phyloP scores from a whole-genome alignment of 2,329 filamentous ascomycete species.

The Massarina eburnea region DNA sequence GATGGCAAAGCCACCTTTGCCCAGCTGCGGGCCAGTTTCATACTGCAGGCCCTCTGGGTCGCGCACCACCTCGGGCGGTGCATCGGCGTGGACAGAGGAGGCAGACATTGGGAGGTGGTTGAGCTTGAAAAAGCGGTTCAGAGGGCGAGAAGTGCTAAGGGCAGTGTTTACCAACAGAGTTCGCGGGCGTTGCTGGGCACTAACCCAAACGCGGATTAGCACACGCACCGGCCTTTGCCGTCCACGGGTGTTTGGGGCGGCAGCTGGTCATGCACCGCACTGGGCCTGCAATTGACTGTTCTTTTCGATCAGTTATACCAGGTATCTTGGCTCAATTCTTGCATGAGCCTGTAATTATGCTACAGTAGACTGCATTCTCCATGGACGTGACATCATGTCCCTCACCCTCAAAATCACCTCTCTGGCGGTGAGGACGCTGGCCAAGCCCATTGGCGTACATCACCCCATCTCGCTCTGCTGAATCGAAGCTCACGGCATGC shows the following conservation, averaged over 20 bases:
- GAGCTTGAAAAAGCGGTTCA: slow-evolving; percentile 27
- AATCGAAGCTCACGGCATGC: not conserved
- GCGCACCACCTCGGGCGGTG: slow-evolving; percentile 59
- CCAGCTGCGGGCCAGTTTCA: slow-evolving; percentile 71
- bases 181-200: slow-evolving; percentile 9
- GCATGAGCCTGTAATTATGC: no score
- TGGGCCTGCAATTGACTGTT: no score
- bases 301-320: no score
- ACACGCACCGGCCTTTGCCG: no score
- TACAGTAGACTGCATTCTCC: no score
- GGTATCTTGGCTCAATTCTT: no score
- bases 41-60: slow-evolving; percentile 73
- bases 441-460: slow-evolving; percentile 68
- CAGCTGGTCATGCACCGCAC: no score
- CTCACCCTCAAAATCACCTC: slow-evolving; percentile 68
- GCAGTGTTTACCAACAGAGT: slow-evolving; percentile 19
- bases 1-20: slow-evolving; percentile 81
- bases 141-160: slow-evolving; percentile 13
- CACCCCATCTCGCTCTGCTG: slow-evolving; percentile 4
- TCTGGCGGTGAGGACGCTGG: slow-evolving; percentile 64
- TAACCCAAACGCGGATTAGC: no score
- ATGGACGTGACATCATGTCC: no score
- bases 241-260: no score
- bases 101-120: slow-evolving; percentile 40
- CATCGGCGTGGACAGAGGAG: slow-evolving; percentile 54